Conservation (phyloP, 2,329 filamentous ascomycete species). For the Fusarium incarnatum region DNA sequence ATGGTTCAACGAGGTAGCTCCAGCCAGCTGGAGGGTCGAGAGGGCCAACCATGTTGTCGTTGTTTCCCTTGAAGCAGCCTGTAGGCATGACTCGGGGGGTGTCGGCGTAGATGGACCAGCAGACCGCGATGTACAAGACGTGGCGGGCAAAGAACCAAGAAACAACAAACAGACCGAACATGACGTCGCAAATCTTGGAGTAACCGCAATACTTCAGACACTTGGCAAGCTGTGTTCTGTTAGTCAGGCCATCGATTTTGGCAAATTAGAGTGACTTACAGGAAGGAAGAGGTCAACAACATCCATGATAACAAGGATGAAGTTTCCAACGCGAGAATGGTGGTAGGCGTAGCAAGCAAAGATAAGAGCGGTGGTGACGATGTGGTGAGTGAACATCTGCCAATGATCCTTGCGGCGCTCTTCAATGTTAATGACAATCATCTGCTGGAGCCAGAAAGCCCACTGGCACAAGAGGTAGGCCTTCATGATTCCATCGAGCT, state of each 20-base stretch:
- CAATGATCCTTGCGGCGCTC: conserved; percentile 93
- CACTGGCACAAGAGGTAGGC: conserved; percentile 91
- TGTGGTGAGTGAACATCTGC: conserved; percentile 96
- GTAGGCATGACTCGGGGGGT: conserved; percentile 53
- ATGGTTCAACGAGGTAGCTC: conserved; percentile 77
- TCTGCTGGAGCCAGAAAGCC: conserved; percentile 94
- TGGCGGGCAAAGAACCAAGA: conserved; percentile 89
- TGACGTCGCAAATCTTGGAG: conserved; percentile 79
- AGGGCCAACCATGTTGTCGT: conserved; percentile 66
- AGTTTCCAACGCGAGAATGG: conserved; percentile 86
- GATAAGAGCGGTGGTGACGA: conserved; percentile 87
- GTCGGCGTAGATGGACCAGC: conserved; percentile 70
- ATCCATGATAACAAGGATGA: conserved; percentile 94
- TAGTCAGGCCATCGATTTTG: conserved; percentile 73
- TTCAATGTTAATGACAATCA: conserved; percentile 94
- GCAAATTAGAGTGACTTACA: conserved; percentile 78
- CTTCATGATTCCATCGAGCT: conserved; percentile 81
- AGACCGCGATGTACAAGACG: conserved; percentile 80
- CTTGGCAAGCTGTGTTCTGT: conserved; percentile 83
- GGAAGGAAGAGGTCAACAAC: conserved; percentile 89
- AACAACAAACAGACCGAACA: conserved; percentile 87
- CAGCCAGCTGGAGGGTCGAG: conserved; percentile 62
- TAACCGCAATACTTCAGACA: conserved; percentile 90
- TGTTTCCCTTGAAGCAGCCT: conserved; percentile 77
- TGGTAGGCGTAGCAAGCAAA: conserved; percentile 87